Evolutionary conservation across 2,329 filamentous ascomycete species (phyloP).

Genomic region (Fusarium transvaalense): DNA sequence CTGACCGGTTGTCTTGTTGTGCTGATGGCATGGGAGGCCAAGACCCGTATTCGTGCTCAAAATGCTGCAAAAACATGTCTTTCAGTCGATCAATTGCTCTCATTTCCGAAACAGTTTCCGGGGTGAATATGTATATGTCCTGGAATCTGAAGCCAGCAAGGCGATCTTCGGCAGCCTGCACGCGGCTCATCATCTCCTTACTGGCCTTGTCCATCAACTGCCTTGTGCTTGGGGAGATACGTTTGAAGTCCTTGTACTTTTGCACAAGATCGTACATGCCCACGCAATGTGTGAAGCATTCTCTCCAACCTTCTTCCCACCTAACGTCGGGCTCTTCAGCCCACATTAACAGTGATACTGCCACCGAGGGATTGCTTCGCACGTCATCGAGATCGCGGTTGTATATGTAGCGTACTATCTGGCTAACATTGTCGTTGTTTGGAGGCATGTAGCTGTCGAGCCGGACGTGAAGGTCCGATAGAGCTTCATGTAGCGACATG

Average conservation of each 20-base stretch:
- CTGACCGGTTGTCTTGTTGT: conserved; percentile 5
- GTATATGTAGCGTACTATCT: conserved; percentile 71
- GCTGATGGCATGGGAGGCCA: conserved; percentile 73
- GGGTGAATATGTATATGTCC: conserved; percentile 69
- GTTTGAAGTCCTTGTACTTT: conserved; percentile 66
- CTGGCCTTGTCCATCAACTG: conserved; percentile 72
- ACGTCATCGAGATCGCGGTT: conserved; percentile 73
- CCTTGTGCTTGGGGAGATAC: conserved; percentile 71
- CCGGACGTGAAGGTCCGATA: conserved; percentile 71
- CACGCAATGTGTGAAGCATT: conserved; percentile 74
- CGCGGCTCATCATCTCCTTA: conserved; percentile 71
- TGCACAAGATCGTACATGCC: conserved; percentile 72
- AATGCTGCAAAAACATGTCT: conserved; percentile 71
- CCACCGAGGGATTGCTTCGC: conserved; percentile 69
- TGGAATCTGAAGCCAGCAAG: conserved; percentile 70
- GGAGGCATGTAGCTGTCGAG: conserved; percentile 70
- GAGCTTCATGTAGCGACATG: conserved; percentile 70
- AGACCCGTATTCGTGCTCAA: conserved; percentile 65
- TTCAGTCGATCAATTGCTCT: conserved; percentile 70
- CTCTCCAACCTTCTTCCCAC: conserved; percentile 76
- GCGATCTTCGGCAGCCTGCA: conserved; percentile 72
- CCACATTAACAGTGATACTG: conserved; percentile 74
- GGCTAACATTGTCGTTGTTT: conserved; percentile 67
- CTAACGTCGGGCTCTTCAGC: conserved; percentile 71
- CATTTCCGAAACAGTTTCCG: conserved; percentile 63